These are phyloP conservation scores for Ascomycota sp. DNA, from an alignment of 2,329 filamentous ascomycete species.

Conservation along the genomic window DNA sequence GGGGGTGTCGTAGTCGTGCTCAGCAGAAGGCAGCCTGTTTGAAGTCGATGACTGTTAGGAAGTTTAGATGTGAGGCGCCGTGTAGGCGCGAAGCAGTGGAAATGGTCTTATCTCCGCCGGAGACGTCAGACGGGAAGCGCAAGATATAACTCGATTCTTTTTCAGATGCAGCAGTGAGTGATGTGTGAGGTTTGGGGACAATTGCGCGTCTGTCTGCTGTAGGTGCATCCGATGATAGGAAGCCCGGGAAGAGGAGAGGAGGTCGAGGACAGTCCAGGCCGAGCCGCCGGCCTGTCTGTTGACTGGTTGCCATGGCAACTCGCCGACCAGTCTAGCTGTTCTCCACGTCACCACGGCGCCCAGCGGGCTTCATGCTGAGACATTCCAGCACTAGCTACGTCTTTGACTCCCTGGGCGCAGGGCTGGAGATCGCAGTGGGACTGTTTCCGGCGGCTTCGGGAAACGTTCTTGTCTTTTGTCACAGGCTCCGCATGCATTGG, in stretches of 20 bases:
- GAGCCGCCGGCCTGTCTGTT: conserved; percentile 12
- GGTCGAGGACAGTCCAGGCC: conserved; percentile 3
- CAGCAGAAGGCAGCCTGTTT: conserved; percentile 24
- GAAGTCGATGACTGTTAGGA: conserved; percentile 3
- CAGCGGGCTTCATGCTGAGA: conserved; percentile 1
- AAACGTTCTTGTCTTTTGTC: too few relatives aligned
- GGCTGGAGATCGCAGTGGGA: too few relatives aligned
- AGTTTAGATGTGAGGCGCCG: background rate
- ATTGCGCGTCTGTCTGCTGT: background rate
- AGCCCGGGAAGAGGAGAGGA: conserved; percentile 3
- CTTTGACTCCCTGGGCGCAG: too few relatives aligned
- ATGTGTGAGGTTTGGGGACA: background rate
- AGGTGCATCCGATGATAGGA: conserved; percentile 1
- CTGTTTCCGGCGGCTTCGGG: too few relatives aligned
- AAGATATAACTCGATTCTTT: too few relatives aligned
- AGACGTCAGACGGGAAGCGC: background rate
- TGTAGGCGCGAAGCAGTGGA: background rate
- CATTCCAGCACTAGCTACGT: conserved; percentile 1
- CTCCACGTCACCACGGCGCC: conserved; percentile 6
- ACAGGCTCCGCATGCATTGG: too few relatives aligned
- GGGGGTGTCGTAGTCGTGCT: conserved; percentile 20
- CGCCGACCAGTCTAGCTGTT: background rate
- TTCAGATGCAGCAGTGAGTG: too few relatives aligned
- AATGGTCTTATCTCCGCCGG: background rate
- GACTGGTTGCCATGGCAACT: conserved; percentile 15